Conservation (phyloP, 495 filamentous ascomycete genomes). For the Pyrenula aspistea region DNA sequence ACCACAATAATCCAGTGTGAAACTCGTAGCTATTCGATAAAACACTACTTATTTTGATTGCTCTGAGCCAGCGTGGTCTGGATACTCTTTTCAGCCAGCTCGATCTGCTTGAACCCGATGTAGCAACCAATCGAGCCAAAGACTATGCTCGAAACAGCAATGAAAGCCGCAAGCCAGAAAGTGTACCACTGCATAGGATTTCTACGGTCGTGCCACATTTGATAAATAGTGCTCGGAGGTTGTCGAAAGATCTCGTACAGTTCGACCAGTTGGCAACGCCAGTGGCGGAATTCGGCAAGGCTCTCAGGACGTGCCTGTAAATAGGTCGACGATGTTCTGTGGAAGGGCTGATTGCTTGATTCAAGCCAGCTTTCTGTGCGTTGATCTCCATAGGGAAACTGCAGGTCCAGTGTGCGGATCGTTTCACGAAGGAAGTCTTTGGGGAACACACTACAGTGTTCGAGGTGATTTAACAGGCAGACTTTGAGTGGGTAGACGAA, state of each 20-base stretch:
- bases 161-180: slow-evolving; percentile 11
- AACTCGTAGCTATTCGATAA: too few relatives aligned
- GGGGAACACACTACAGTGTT: neutral
- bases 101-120: too few relatives aligned
- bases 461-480: neutral
- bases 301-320: neutral
- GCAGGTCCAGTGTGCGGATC: slow-evolving; percentile 3
- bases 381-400: slow-evolving; percentile 1
- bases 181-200: slow-evolving; percentile 14
- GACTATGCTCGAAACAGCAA: slow-evolving; percentile 6
- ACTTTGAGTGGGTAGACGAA: neutral
- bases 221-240: slow-evolving; percentile 2
- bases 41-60: too few relatives aligned
- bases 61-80: too few relatives aligned
- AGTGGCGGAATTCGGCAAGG: neutral
- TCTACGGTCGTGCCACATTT: slow-evolving; percentile 11
- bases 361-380: neutral
- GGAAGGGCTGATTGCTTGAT: neutral
- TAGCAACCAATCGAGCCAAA: slow-evolving; percentile 6
- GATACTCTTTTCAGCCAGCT: too few relatives aligned
- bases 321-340: neutral
- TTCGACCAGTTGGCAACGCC: neutral
- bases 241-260: slow-evolving; percentile 4
- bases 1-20: too few relatives aligned
- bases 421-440: slow-evolving; percentile 5